A percentile compares a stretch with the other conserved stretches of the same genome.
These are phyloP conservation scores for Pseudogymnoascus verrucosus DNA, from an alignment of 2,329 filamentous ascomycete genomes.

Conservation along the genomic window DNA sequence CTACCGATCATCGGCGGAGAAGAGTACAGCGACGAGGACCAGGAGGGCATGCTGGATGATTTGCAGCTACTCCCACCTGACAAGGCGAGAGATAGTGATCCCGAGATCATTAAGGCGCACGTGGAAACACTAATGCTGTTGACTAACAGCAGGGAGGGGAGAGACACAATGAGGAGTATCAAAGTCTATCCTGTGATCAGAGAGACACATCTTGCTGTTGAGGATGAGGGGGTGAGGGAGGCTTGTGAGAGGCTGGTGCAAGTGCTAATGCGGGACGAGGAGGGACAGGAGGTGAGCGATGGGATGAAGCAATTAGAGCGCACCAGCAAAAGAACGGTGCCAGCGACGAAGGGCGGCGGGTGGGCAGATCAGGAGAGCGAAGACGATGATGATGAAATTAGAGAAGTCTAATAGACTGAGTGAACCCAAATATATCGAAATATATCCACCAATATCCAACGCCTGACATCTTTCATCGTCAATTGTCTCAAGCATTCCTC, in stretches of 20 bases:
- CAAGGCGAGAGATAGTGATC: slow-evolving; percentile 74
- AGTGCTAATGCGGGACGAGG: slow-evolving; percentile 33
- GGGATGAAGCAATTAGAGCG: slow-evolving; percentile 23
- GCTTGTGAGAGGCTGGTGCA: slow-evolving; percentile 86
- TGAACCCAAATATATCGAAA: neutral
- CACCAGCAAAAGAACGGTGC: slow-evolving; percentile 1
- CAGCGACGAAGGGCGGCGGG: slow-evolving; percentile 13
- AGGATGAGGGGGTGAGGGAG: slow-evolving; percentile 73
- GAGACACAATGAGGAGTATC: slow-evolving; percentile 65
- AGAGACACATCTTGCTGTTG: slow-evolving; percentile 71
- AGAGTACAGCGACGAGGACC: slow-evolving; percentile 82
- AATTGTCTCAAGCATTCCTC: neutral
- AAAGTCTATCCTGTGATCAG: slow-evolving; percentile 86
- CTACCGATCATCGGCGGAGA: slow-evolving; percentile 83
- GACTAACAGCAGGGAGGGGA: slow-evolving; percentile 66
- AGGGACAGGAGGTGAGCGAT: slow-evolving; percentile 22
- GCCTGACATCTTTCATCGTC: neutral
- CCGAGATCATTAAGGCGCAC: slow-evolving; percentile 73
- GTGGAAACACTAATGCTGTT: slow-evolving; percentile 81
- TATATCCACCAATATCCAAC: slow-evolving; percentile 1
- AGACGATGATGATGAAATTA: slow-evolving; percentile 26
- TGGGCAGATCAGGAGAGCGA: slow-evolving; percentile 18
- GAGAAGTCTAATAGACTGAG: slow-evolving; percentile 23
- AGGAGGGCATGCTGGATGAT: slow-evolving; percentile 78
- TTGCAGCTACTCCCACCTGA: slow-evolving; percentile 83